Evolutionary conservation across 2,329 filamentous ascomycete genomes (phyloP), one percentile per base, ranked within the genome.

Genomic region (Fonsecaea pedrosoi): DNA sequence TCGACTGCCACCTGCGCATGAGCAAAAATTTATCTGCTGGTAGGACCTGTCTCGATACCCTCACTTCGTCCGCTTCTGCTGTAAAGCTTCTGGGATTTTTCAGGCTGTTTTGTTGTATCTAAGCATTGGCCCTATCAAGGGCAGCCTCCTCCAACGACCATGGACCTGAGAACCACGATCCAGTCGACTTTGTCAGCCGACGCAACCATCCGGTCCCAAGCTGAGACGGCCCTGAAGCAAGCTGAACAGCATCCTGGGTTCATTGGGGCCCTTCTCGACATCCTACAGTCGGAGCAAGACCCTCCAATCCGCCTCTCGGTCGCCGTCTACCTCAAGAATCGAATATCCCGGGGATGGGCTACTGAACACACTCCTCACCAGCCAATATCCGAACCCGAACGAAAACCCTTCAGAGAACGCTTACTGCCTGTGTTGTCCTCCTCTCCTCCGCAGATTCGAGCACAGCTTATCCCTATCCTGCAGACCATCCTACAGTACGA

Each of bases 321-420:
- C 76, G 94, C 94, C 77, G 92, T 99, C 74, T 99, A 98, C 82
- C 88, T 98, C 78, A 99, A 99, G 84, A 98, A 99, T 82, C 91
- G 94, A 77, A 91, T 98, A 78, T 94, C 91, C 79, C 91, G 94
- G 77, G 93, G 92, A 75, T 99, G 95, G 95, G 86, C 90, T 64
- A 92, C 96, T 72, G 90, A 94, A 72, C 89, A 86, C 76, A 86
- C 89, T 70, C 86, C 87, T 75, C 89, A 90, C 74, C 88, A 87
- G 74, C 83, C 89, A 73, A 95, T 97, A 80, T 86, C 91, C 74
- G 94, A 98, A 77, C 89, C 91, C 68, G 95, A 97, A 80, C 97
- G 97, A 82, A 84, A 87, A 64, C 87, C 91, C 73, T 92, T 98
- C 77, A 88, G 94, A 78, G 89, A 94, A 75, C 91, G 94, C 70